These are phyloP conservation scores for Diaporthe helianthi DNA, from an alignment of 2,329 filamentous ascomycete genomes.

Conservation along the genomic window DNA sequence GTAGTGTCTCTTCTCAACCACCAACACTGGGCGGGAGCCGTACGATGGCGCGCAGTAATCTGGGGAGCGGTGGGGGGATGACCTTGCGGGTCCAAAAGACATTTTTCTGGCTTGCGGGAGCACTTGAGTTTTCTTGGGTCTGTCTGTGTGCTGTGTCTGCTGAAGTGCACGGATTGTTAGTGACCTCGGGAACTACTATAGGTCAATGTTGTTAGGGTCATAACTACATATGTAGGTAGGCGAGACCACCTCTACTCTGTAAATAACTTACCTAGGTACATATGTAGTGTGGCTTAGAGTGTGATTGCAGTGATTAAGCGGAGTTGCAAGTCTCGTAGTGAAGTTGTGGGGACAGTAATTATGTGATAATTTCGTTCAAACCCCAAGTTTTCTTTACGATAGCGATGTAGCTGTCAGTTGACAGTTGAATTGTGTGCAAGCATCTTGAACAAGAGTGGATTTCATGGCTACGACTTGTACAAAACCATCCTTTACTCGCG, in stretches of 20 bases:
- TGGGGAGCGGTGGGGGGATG: neutral
- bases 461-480: neutral
- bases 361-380: neutral
- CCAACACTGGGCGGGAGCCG: neutral
- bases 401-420: neutral
- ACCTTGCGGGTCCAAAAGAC: neutral
- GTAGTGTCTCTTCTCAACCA: neutral
- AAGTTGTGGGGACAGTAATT: neutral
- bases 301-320: neutral
- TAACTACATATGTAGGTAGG: too few species aligned
- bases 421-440: neutral
- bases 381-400: neutral
- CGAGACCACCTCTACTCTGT: too few species aligned
- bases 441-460: fast-evolving
- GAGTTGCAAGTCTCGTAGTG: neutral
- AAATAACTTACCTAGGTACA: too few species aligned
- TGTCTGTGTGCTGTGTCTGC: neutral
- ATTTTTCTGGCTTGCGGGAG: neutral
- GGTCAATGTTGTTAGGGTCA: fast-evolving
- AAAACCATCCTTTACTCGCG: neutral
- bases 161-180: neutral
- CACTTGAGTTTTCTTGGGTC: neutral
- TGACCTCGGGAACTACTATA: too few species aligned
- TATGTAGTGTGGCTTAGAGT: neutral
- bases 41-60: neutral